Base-by-base conservation (phyloP, 768 basidiomycete genomes). In the Suillus occidentalis region DNA sequence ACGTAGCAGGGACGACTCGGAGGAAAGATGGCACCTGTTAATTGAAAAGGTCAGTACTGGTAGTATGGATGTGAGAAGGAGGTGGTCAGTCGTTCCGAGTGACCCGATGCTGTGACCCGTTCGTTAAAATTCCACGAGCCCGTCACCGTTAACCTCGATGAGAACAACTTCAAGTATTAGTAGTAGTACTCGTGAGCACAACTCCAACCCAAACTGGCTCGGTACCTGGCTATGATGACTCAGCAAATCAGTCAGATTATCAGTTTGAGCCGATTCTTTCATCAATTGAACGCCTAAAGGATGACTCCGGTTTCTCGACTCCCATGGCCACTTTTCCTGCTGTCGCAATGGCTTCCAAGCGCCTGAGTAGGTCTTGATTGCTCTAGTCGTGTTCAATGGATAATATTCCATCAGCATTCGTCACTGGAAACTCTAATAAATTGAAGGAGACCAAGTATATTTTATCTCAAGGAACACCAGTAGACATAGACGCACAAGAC, bases 391-490 rank as follows among this genome's bases (percentile, higher is more conserved):
- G 47, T 14, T 13, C 43, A 42, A 28, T 16, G n/a, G 57, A 77
- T 36, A 16, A 50, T 22, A 6, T 66, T 14, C n/a, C 40, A 59
- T 25, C 63, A 97, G 95, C 91, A 31, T 97, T 98, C 75, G 94
- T 98, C 20, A 98, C 97, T 0, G 94, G 95, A 34, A 98, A 99
- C 74, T 85, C 89, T 22, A 94, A 95, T 81, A 99, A 99, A 76
- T 82, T 99, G 34, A 84, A 82, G 65, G 97, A 99, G 79, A 94
- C 96, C 66, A 86, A 87, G 70, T 85, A 86, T 39, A 98, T 99
- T 73, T 83, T 99, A 20, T 84, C 84, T 0, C 79, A 85, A 16
- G 87, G 87, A 6, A 72, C 78, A 18, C 85, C 89, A 10, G 85
- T 98, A 68, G 85, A 89, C 61, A 85, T 99, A 58, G 88, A 89